Evolutionary conservation across 2,329 filamentous ascomycete genomes (phyloP), one percentile per base, ranked within the genome.

Genomic region (Nemania sp.): DNA sequence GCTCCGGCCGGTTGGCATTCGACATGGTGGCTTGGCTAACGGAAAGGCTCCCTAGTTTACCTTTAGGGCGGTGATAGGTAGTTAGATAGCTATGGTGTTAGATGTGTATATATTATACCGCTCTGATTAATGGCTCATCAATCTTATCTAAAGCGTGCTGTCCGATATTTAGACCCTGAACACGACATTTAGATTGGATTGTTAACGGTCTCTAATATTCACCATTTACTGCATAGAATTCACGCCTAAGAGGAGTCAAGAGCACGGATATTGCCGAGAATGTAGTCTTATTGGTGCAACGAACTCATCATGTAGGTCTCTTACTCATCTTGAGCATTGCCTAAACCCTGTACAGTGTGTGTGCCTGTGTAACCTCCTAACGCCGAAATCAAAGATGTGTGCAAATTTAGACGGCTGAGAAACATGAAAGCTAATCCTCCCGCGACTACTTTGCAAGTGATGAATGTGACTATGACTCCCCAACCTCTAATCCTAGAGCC

Each of bases 11-110:
- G 27, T 32, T 66, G n/a, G 43, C 63, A 10, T 64, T 70, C n/a
- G 54, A 45, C 3, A 58, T 59, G 27, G 66, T 64, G 22, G 59
- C 65, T n/a, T 70, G 70, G 70, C 29, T 70, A 24, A 62, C 58
- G 4, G 26, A 61, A 43, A 70, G 55, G 47, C 24, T 61, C 7
- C 55, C 52, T 5, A 55, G 59, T 26, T 45, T 69, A 20, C 22
- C 24, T 53, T 45, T 45, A 1, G 32, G 38, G n/a, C n/a, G 55
- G 5, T 67, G 20, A 55, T 15, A 22, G 7, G 10, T 20, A 2
- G 5, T 15, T 53, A 2, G 18, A 43, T 29, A 35, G 11, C 15
- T 26, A 49, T 11, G 4, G 43, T 10, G 18, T 20, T 29, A 20
- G 27, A 38, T 11, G 32, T 32, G 11, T 38, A n/a, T n/a, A n/a